Evolutionary conservation across 345 rosid species (phyloP).

Genomic region (Gossypium arboreum): DNA sequence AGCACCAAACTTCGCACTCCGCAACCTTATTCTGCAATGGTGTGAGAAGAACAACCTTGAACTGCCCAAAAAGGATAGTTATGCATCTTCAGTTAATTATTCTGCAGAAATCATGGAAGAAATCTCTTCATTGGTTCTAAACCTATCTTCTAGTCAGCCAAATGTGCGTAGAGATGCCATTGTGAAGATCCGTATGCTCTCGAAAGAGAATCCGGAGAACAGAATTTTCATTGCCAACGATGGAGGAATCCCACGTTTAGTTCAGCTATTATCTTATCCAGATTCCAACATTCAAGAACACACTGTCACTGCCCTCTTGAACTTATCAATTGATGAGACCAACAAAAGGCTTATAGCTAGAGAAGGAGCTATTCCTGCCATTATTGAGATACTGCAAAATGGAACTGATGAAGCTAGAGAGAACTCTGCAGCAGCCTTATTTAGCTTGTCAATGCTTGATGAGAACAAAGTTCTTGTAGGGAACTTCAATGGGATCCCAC

Average conservation of each 20-base stretch:
- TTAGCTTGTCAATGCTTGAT: slow-evolving; percentile 54
- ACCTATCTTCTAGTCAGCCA: slow-evolving; percentile 31
- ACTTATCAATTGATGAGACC: slow-evolving; percentile 52
- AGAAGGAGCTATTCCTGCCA: slow-evolving; percentile 55
- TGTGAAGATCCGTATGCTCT: slow-evolving; percentile 46
- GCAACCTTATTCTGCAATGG: slow-evolving; percentile 57
- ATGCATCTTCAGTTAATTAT: slow-evolving; percentile 17
- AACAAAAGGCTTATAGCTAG: slow-evolving; percentile 50
- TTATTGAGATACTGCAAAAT: slow-evolving; percentile 41
- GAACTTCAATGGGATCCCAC: slow-evolving; percentile 46
- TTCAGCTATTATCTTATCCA: slow-evolving; percentile 43
- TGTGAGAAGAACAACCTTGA: slow-evolving; percentile 46
- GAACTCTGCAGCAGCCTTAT: slow-evolving; percentile 58
- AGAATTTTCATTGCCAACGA: slow-evolving; percentile 46
- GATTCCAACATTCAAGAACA: slow-evolving; percentile 53
- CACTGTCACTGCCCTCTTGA: slow-evolving; percentile 61
- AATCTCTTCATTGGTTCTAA: slow-evolving; percentile 36
- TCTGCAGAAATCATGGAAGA: slow-evolving; percentile 35
- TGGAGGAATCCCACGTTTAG: slow-evolving; percentile 47
- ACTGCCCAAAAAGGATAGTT: slow-evolving; percentile 40
- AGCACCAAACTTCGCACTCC: slow-evolving; percentile 55
- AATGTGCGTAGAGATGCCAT: slow-evolving; percentile 34
- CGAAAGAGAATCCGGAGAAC: slow-evolving; percentile 57
- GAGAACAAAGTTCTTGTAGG: slow-evolving; percentile 59
- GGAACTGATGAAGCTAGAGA: slow-evolving; percentile 55